Conservation (phyloP, 441 rosid species). For the Dalechampia spathulata region DNA sequence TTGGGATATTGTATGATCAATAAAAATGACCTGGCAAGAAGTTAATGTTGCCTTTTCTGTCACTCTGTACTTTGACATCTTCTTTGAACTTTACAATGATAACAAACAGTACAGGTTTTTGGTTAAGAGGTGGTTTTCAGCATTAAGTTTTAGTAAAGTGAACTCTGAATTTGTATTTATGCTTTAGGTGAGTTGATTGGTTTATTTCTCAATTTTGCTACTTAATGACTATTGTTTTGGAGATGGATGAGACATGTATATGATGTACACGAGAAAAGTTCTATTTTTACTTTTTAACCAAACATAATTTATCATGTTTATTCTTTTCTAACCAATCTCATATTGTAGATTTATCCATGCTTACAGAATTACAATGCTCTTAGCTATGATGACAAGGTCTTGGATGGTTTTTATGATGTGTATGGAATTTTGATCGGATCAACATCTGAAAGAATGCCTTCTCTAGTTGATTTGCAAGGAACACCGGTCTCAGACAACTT, state of each 20-base stretch:
- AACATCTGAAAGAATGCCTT: slow-evolving; percentile 71
- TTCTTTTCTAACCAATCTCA: slow-evolving; percentile 50
- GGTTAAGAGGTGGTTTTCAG: background rate
- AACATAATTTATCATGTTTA: slow-evolving; percentile 16
- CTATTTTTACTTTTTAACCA: slow-evolving; percentile 9
- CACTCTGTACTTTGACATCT: background rate
- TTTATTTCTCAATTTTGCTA: background rate
- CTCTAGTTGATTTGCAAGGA: slow-evolving; percentile 87
- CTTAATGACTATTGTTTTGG: background rate
- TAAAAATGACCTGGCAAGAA: slow-evolving; percentile 6
- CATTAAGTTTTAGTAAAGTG: background rate
- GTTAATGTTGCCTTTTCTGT: background rate
- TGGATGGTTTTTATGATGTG: slow-evolving; percentile 93
- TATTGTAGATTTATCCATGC: slow-evolving; percentile 57
- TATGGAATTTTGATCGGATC: slow-evolving; percentile 62
- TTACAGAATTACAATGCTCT: slow-evolving; percentile 94
- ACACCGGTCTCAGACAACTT: slow-evolving; percentile 49
- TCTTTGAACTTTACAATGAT: background rate
- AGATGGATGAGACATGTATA: slow-evolving; percentile 1
- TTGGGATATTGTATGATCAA: background rate
- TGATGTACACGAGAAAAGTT: background rate
- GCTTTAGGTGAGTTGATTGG: background rate
- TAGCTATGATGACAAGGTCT: slow-evolving; percentile 89
- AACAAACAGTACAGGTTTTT: background rate
- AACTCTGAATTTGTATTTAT: background rate